Evolutionary conservation across 306 rosid species (phyloP).

Genomic region (Cucurbita argyrosperma): DNA sequence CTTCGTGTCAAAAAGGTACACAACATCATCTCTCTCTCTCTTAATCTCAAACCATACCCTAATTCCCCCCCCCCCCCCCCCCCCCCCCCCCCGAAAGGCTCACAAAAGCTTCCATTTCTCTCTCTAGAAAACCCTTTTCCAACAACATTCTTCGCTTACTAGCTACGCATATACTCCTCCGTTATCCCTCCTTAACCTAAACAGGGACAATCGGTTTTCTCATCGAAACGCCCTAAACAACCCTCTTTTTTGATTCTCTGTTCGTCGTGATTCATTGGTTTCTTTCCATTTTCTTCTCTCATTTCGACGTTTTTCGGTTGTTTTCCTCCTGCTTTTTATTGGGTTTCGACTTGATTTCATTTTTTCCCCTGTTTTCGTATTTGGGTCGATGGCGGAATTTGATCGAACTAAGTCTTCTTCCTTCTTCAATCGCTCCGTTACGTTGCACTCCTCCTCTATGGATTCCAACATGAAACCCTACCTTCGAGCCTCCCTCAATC

Average conservation of each 20-base stretch:
- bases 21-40: not conserved
- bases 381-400: conserved; percentile 32
- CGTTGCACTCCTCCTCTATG: conserved; percentile 18
- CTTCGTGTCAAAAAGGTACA: not conserved
- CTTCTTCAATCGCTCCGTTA: conserved; percentile 59
- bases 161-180: not conserved
- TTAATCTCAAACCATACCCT: not conserved
- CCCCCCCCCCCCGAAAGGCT: not conserved
- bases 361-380: not conserved
- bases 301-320: not conserved
- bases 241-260: not conserved
- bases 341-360: not conserved
- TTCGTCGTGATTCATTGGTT: not conserved
- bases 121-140: too few species aligned
- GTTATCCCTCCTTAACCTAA: too few species aligned
- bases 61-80: not conserved
- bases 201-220: not conserved
- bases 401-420: conserved; percentile 31
- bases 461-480: conserved; percentile 30
- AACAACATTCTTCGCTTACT: conserved; percentile 16
- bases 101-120: too few species aligned
- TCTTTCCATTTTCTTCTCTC: not conserved
- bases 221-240: not conserved
- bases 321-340: not conserved
- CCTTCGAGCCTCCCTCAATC: conserved; percentile 24